Base-by-base conservation (phyloP, 1,284 basidiomycete species). In the Rhodotorula mucilaginosa region DNA sequence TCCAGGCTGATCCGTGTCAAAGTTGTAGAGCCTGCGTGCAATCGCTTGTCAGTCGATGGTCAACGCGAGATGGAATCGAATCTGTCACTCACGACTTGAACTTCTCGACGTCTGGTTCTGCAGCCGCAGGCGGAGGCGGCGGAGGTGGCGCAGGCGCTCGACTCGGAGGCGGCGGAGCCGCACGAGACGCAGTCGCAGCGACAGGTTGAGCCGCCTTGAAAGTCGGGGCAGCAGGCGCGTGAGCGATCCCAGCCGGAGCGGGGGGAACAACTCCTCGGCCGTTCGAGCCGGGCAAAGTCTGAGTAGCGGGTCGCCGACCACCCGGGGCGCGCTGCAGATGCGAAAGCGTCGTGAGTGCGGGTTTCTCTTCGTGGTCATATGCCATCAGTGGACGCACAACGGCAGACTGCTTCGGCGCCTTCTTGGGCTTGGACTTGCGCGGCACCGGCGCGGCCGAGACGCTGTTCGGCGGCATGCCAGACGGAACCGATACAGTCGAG, bases 381-480 rank as follows among this genome's bases (percentile, higher is more conserved):
- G 26, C 26, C 26, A 26, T 26, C 26, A 26, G 26, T 26, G 26
- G 26, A 26, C 74, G 52, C n/a, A 68, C 71, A 61, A 59, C 68
- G 18, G 68, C 39, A 7, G 63, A 52, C 44, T 63, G 60, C 13
- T 90, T 86, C 34, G 92, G 91, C 10, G 62, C 68, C 69, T 76
- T 74, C 60, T 69, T 70, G 44, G 64, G 63, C 51, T 61, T 64
- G 8, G 93, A 87, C 81, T 97, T 98, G 75, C 90, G 87, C 81
- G 89, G 91, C 6, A 94, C 90, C 52, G 90, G 87, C 44, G 96
- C 93, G 54, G 87, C 85, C 19, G 94, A 96, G 10, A 87, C 80
- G 79, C 93, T 96, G 67, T 82, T 87, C 0, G 93, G 84, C 2
- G 94, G 86, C 81, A 97, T 93, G 39, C 97, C 97, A 34, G 91